These are phyloP conservation scores for Ceratocystis cacaofunesta DNA, from an alignment of 2,329 filamentous ascomycete genomes.

Conservation along the genomic window DNA sequence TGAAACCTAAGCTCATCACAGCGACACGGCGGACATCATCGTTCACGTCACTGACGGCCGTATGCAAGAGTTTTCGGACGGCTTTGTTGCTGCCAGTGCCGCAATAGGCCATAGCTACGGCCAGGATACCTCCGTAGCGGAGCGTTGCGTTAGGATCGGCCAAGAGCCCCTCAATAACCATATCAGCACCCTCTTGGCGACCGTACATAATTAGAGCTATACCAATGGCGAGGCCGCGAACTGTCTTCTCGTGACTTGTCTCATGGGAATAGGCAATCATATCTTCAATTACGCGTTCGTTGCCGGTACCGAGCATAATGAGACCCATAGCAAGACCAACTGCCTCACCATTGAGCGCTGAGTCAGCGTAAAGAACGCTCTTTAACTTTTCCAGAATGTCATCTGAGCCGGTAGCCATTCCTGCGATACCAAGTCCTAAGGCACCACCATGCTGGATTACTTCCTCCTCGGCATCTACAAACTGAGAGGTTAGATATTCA, in stretches of 20 bases:
- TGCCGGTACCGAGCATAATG: conserved; percentile 96
- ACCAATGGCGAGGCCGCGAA: conserved; percentile 83
- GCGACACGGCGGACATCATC: conserved; percentile 93
- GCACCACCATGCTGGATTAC: conserved; percentile 95
- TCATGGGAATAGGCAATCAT: conserved; percentile 98
- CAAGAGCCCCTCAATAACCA: conserved; percentile 82
- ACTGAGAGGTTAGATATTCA: conserved; percentile 62
- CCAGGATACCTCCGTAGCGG: conserved; percentile 95
- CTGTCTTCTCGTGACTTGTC: conserved; percentile 97
- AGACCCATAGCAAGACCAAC: conserved; percentile 93
- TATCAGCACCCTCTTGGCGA: conserved; percentile 85
- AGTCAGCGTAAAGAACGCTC: conserved; percentile 78
- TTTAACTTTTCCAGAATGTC: conserved; percentile 86
- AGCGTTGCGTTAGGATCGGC: conserved; percentile 88
- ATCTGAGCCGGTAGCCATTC: conserved; percentile 88
- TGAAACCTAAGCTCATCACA: conserved; percentile 96
- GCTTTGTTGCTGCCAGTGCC: conserved; percentile 98
- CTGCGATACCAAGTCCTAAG: conserved; percentile 85
- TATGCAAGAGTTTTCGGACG: conserved; percentile 85
- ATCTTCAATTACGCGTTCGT: conserved; percentile 79
- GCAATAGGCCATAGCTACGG: conserved; percentile 93
- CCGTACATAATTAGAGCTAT: conserved; percentile 99
- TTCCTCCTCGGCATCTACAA: conserved; percentile 65
- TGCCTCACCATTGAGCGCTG: conserved; percentile 90
- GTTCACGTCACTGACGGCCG: conserved; percentile 94